phyloP scores from a whole-genome alignment of 2,329 filamentous ascomycete species.

The Exophiala sideris region DNA sequence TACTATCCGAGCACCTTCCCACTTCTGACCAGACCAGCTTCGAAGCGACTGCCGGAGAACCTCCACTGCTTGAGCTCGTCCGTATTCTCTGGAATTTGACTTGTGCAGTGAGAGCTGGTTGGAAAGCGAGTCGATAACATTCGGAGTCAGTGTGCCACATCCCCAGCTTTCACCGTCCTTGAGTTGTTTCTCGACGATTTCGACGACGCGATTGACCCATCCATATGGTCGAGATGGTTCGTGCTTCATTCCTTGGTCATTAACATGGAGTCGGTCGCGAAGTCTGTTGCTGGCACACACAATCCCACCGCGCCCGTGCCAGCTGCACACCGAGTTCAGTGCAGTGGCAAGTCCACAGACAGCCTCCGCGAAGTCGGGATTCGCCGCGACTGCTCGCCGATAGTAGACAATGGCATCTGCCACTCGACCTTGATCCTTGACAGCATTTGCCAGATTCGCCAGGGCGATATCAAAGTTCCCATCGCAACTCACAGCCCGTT shows the following conservation, averaged over 20 bases:
- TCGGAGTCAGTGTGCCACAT: constrained; percentile 59
- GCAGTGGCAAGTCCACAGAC: constrained; percentile 94
- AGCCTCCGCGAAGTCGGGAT: constrained; percentile 92
- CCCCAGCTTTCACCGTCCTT: constrained; percentile 86
- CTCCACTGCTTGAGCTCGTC: constrained; percentile 24
- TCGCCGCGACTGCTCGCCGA: constrained; percentile 82
- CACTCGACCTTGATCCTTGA: constrained; percentile 92
- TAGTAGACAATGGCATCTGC: constrained; percentile 92
- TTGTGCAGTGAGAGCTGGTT: constrained; percentile 43
- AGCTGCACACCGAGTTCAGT: constrained; percentile 93
- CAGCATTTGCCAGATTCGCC: constrained; percentile 93
- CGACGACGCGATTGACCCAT: constrained; percentile 84
- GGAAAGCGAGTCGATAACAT: constrained; percentile 51
- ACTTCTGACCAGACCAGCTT: constrained; percentile 69
- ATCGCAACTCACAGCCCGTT: constrained; percentile 87
- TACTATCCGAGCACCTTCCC: constrained; percentile 84
- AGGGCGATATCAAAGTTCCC: constrained; percentile 94
- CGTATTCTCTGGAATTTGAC: constrained; percentile 7
- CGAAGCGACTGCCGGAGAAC: constrained; percentile 37
- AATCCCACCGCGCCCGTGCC: constrained; percentile 84
- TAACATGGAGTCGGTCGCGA: constrained; percentile 90
- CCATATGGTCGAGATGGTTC: constrained; percentile 69
- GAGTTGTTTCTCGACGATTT: constrained; percentile 86
- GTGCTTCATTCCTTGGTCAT: constrained; percentile 74
- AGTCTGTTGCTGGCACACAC: constrained; percentile 63